Evolutionary conservation across 164 flowering plant genomes (phyloP).

Genomic region (Macadamia integrifolia): DNA sequence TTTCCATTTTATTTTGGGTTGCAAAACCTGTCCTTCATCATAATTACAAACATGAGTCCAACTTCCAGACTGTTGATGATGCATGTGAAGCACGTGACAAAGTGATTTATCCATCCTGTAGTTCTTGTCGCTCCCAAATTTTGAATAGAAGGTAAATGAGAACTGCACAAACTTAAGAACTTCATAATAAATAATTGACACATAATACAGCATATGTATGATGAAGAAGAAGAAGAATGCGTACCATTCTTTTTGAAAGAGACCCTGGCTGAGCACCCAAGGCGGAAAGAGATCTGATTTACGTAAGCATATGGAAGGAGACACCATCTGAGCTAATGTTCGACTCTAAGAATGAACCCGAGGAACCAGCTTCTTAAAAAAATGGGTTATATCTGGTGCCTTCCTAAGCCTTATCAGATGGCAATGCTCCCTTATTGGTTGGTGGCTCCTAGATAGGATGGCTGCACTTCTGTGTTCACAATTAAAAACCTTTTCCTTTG

Average conservation of each 20-base stretch:
- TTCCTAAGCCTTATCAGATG: conserved; percentile 29
- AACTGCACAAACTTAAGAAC: not conserved
- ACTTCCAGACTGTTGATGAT: conserved; percentile 90
- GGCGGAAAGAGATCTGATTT: conserved; percentile 98
- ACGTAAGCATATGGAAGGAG: conserved; percentile 71
- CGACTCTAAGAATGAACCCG: conserved; percentile 82
- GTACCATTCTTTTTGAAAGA: conserved; percentile 65
- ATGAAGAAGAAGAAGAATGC: conserved; percentile 10
- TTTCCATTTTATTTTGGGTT: conserved; percentile 89
- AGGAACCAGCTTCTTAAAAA: conserved; percentile 73
- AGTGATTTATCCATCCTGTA: conserved; percentile 98
- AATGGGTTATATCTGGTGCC: conserved; percentile 30
- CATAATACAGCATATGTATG: not conserved
- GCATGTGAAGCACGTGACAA: conserved; percentile 82
- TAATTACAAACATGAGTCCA: conserved; percentile 95
- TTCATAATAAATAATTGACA: conserved; percentile 3
- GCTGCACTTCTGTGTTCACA: no score
- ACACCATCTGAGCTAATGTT: conserved; percentile 41
- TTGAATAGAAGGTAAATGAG: conserved; percentile 6
- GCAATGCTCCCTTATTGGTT: not conserved
- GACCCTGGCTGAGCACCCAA: conserved; percentile 81
- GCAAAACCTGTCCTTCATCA: conserved; percentile 93
- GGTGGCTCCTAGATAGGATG: no score
- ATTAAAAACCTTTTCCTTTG: no score
- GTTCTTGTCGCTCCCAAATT: conserved; percentile 65